phyloP scores from a whole-genome alignment of 2,329 filamentous ascomycete genomes.

The Fonsecaea erecta region DNA sequence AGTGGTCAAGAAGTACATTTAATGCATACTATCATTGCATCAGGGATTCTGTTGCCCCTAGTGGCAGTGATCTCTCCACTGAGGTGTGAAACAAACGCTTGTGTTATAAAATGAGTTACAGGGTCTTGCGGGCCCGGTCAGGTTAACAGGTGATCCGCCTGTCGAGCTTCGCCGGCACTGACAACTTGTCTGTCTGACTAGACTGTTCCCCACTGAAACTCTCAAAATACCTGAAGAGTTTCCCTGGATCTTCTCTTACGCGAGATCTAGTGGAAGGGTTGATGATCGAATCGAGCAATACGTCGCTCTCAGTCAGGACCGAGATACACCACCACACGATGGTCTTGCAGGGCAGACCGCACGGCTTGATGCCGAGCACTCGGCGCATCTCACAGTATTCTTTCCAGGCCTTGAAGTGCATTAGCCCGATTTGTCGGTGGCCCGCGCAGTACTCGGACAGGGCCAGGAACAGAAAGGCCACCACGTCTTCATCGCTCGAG shows the following conservation, averaged over 20 bases:
- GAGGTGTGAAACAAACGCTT: background rate
- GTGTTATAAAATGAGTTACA: background rate
- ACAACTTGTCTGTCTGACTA: background rate
- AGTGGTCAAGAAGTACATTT: background rate
- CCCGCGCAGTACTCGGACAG: constrained; percentile 28
- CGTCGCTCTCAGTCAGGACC: constrained; percentile 27
- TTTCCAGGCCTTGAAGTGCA: constrained; percentile 33
- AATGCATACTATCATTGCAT: background rate
- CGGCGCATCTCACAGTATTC: constrained; percentile 34
- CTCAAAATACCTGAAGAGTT: constrained; percentile 29
- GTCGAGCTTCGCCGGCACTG: constrained; percentile 4
- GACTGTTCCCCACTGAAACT: constrained; percentile 1
- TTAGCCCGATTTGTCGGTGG: constrained; percentile 26
- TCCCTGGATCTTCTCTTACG: constrained; percentile 26
- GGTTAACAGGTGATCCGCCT: constrained; percentile 18
- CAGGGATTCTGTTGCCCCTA: background rate
- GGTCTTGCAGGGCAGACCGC: constrained; percentile 29
- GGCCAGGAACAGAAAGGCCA: constrained; percentile 31
- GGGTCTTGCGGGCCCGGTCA: background rate
- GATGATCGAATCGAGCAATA: constrained; percentile 21
- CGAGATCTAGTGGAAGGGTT: constrained; percentile 21
- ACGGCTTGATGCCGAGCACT: constrained; percentile 13
- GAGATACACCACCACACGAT: constrained; percentile 34
- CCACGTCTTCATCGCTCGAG: constrained; percentile 28
- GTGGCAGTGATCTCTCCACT: background rate